Percentiles rank a stretch among this genome's conserved stretches.
Evolutionary conservation across 768 basidiomycete genomes (phyloP).

Genomic region (Boletus rubroflammeus): DNA sequence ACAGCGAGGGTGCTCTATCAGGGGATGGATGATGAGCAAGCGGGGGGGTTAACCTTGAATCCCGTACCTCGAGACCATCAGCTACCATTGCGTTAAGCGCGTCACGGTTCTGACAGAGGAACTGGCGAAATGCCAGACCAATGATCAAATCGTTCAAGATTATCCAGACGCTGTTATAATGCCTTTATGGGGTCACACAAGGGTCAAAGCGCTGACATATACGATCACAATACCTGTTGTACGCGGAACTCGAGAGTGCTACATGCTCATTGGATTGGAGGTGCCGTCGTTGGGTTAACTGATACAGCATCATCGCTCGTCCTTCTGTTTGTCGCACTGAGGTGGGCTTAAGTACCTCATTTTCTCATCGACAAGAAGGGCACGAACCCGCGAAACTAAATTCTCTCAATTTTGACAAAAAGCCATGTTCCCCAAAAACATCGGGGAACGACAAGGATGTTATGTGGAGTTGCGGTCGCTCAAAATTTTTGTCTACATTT

Average conservation of each 20-base stretch:
- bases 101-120: constrained; percentile 64
- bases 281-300: constrained; percentile 37
- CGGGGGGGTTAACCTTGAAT: not conserved
- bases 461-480: not conserved
- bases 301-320: constrained; percentile 45
- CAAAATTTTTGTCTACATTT: constrained; percentile 1
- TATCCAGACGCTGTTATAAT: constrained; percentile 91
- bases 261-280: constrained; percentile 34
- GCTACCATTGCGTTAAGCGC: constrained; percentile 41
- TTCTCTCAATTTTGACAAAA: constrained; percentile 15
- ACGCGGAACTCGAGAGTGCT: constrained; percentile 46
- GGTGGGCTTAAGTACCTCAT: not conserved
- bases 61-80: constrained; percentile 39
- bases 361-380: not conserved
- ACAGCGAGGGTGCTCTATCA: constrained; percentile 24
- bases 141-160: constrained; percentile 87
- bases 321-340: constrained; percentile 61
- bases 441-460: not conserved
- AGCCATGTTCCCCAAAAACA: not conserved
- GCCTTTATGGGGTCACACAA: constrained; percentile 42
- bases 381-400: constrained; percentile 27
- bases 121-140: constrained; percentile 67
- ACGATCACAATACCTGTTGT: constrained; percentile 55
- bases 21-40: not conserved
- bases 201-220: not conserved